phyloP scores from a whole-genome alignment of 2,329 filamentous ascomycete species.

The Aspergillus quadrilineatus region DNA sequence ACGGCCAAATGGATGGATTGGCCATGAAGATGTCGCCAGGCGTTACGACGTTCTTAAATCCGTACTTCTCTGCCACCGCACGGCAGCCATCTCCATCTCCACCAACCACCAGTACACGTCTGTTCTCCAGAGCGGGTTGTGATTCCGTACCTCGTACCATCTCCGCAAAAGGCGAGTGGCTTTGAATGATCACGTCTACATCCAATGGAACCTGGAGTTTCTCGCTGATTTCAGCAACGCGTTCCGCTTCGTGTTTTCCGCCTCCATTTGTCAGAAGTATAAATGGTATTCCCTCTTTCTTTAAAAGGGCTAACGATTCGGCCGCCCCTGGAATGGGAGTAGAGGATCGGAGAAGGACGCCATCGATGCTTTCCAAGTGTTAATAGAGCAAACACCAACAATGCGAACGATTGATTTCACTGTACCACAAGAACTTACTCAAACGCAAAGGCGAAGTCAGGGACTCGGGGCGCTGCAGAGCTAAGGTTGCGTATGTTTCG shows the following conservation, averaged over 20 bases:
- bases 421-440: slow-evolving; percentile 36
- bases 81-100: slow-evolving; percentile 67
- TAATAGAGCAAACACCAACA: slow-evolving; percentile 16
- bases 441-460: slow-evolving; percentile 48
- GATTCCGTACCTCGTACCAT: slow-evolving; percentile 61
- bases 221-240: slow-evolving; percentile 67
- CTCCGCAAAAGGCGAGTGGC: slow-evolving; percentile 83
- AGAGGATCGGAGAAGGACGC: slow-evolving; percentile 83
- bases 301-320: slow-evolving; percentile 70
- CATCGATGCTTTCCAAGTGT: slow-evolving; percentile 67
- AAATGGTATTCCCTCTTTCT: slow-evolving; percentile 76
- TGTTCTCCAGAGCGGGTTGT: slow-evolving; percentile 55
- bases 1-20: slow-evolving; percentile 78
- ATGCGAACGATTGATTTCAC: slow-evolving; percentile 5
- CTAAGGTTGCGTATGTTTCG: slow-evolving; percentile 32
- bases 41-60: slow-evolving; percentile 78
- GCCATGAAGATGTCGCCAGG: slow-evolving; percentile 78
- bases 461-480: slow-evolving; percentile 28
- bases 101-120: slow-evolving; percentile 73
- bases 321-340: slow-evolving; percentile 76
- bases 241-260: slow-evolving; percentile 74
- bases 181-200: slow-evolving; percentile 75
- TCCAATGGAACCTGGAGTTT: slow-evolving; percentile 65
- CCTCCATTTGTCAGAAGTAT: slow-evolving; percentile 96
- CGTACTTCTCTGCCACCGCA: slow-evolving; percentile 70